These are phyloP conservation scores for Sugiyamaella mastotermitis DNA, from an alignment of 805 yeast genomes.

Conservation along the genomic window DNA sequence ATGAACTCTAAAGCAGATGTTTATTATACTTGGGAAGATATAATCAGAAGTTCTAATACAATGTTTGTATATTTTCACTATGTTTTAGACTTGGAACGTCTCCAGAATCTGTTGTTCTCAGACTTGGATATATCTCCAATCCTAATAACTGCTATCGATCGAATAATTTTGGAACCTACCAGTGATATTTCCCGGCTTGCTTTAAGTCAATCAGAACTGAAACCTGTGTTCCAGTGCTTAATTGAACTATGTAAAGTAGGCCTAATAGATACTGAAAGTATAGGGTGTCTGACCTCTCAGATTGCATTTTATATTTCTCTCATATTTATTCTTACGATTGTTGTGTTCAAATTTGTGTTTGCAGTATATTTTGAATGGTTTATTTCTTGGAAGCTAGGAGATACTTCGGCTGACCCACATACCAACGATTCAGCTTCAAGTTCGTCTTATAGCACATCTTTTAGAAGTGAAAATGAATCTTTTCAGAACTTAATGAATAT, in stretches of 20 bases:
- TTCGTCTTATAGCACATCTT: neutral
- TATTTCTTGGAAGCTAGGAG: slow-evolving; percentile 35
- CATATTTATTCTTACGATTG: slow-evolving; percentile 66
- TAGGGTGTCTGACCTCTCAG: slow-evolving; percentile 90
- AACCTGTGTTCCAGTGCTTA: slow-evolving; percentile 65
- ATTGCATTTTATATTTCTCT: slow-evolving; percentile 72
- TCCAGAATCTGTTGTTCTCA: slow-evolving; percentile 61
- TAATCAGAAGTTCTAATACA: slow-evolving; percentile 44
- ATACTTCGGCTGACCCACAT: too few species aligned
- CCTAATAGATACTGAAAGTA: slow-evolving; percentile 75
- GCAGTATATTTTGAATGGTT: slow-evolving; percentile 82
- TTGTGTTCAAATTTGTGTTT: slow-evolving; percentile 58
- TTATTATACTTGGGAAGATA: slow-evolving; percentile 74
- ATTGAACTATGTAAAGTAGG: slow-evolving; percentile 65
- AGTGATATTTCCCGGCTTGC: slow-evolving; percentile 4
- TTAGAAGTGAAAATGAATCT: neutral
- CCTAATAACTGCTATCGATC: too few species aligned
- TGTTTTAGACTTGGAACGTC: slow-evolving; percentile 65
- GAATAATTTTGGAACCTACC: too few species aligned
- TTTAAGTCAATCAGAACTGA: slow-evolving; percentile 25
- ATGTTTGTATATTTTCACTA: slow-evolving; percentile 72
- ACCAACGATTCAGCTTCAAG: too few species aligned
- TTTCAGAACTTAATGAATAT: slow-evolving; percentile 20
- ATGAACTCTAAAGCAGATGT: slow-evolving; percentile 58
- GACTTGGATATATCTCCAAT: slow-evolving; percentile 38